Percentiles rank a stretch among this genome's conserved stretches.
These are phyloP conservation scores for Biscutella laevigata DNA, from an alignment of 441 rosid species.

Conservation along the genomic window DNA sequence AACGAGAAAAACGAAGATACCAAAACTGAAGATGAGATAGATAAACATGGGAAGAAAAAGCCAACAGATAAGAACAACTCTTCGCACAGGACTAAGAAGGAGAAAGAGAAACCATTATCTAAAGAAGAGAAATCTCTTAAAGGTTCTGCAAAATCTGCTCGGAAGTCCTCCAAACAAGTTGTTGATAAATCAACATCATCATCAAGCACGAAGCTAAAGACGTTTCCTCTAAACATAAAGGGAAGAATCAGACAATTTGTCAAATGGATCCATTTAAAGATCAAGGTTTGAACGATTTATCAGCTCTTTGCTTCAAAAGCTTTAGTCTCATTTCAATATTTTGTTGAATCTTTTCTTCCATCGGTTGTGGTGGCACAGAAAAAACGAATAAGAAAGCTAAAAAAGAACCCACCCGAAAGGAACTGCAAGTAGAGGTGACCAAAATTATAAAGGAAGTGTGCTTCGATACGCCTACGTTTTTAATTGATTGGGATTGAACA, in stretches of 20 bases:
- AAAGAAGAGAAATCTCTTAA: conserved; percentile 38
- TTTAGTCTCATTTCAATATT: neutral
- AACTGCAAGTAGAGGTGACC: conserved; percentile 71
- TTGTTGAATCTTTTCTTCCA: neutral
- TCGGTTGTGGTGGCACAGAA: conserved; percentile 36
- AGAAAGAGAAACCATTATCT: conserved; percentile 34
- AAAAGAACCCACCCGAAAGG: conserved; percentile 65
- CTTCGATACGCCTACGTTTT: conserved; percentile 70
- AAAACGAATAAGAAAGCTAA: conserved; percentile 50
- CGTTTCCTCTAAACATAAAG: conserved; percentile 27
- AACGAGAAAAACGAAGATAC: too few species aligned
- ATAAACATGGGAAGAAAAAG: too few species aligned
- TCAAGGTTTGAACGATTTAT: conserved; percentile 39
- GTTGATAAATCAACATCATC: conserved; percentile 37
- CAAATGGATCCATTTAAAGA: conserved; percentile 52
- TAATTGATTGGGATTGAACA: neutral
- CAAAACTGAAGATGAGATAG: too few species aligned
- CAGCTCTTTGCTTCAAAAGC: neutral
- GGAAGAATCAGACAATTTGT: conserved; percentile 45
- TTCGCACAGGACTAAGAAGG: conserved; percentile 34
- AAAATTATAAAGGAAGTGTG: conserved; percentile 85
- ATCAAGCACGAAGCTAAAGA: conserved; percentile 20
- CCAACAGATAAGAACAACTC: conserved; percentile 34
- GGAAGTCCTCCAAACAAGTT: conserved; percentile 37
- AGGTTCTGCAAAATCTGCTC: conserved; percentile 35